Evolutionary conservation across 495 filamentous ascomycete genomes (phyloP), one percentile per base, ranked within the genome.

Genomic region (Trichoderma asperelloides): DNA sequence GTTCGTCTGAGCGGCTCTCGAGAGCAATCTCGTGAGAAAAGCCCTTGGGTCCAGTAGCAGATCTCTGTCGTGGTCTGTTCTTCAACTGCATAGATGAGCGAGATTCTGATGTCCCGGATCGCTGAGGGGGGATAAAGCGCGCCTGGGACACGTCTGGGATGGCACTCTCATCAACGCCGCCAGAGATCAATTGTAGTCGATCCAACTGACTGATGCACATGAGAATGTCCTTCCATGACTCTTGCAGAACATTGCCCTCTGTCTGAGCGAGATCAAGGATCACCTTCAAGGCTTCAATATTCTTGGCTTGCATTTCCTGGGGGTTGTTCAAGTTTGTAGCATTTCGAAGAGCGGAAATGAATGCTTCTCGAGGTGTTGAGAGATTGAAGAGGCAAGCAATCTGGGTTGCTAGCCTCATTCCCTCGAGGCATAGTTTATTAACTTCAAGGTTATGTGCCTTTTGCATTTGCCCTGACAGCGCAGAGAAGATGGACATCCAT

Each of bases 401-500:
- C 41, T 89, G 87, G 64, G 97, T 94, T 0, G 94, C 91, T 64
- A 97, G 82, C 75, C 93, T 96, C 81, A 97, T 89, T 3, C 95
- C 95, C 73, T 98, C 95, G 81, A 98, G 88, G 73, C 96, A 97
- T 5, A 96, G 78, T 72, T 87, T 89, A 73, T 97, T 93, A 23
- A 91, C 90, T 71, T 96, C 91, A 23, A 96, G 81, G 73, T 96
- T 95, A 65, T 96, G 89, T 0, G 91, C 91, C 73, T 94, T 91
- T 71, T 97, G 94, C 77, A 92, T 92, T 67, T 92, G 87, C 33
- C 91, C 92, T 3, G 95, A 96, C 30, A 98, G 82, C 0, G 92
- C 92, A 12, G 92, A 97, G 73, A 98, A 88, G 78, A 97, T 96
- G 23, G 94, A 95, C 94, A 97, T 99, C 95, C 95, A 99, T 0